Conservation (phyloP, 1,284 basidiomycete species). For the Ceratobasidium sp. region DNA sequence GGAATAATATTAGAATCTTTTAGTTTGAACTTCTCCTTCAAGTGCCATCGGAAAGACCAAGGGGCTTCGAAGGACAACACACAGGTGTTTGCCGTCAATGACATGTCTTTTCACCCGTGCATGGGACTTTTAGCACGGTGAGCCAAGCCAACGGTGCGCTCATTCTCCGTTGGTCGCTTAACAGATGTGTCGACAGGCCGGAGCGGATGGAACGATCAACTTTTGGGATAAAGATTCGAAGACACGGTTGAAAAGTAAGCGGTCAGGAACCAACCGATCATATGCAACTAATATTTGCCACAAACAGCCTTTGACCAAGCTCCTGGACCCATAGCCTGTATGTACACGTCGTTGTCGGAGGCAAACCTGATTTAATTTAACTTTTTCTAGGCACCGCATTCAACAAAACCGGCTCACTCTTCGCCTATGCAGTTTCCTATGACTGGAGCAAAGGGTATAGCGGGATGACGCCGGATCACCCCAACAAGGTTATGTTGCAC, state of each 20-base stretch:
- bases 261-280: conserved; percentile 4
- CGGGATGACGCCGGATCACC: conserved; percentile 79
- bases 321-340: conserved; percentile 66
- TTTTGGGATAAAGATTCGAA: conserved; percentile 90
- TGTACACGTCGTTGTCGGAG: background rate
- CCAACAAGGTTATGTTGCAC: conserved; percentile 90
- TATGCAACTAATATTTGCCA: conserved; percentile 44
- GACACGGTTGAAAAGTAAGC: conserved; percentile 84
- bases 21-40: conserved; percentile 93
- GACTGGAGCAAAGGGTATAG: conserved; percentile 91
- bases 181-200: conserved; percentile 18
- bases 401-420: conserved; percentile 85
- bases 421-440: conserved; percentile 88
- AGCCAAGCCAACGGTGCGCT: conserved; percentile 57
- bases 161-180: background rate
- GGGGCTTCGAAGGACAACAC: conserved; percentile 71
- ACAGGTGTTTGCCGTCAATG: conserved; percentile 90
- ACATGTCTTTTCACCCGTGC: conserved; percentile 88
- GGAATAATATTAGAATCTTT: background rate
- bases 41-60: conserved; percentile 87
- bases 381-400: conserved; percentile 64
- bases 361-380: conserved; percentile 23
- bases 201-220: conserved; percentile 36
- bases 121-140: conserved; percentile 94
- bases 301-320: conserved; percentile 69